Percentiles rank a stretch among this genome's conserved stretches.
Conservation (phyloP, 108 stramenopile species). For the Cyclotella kingstonii region DNA sequence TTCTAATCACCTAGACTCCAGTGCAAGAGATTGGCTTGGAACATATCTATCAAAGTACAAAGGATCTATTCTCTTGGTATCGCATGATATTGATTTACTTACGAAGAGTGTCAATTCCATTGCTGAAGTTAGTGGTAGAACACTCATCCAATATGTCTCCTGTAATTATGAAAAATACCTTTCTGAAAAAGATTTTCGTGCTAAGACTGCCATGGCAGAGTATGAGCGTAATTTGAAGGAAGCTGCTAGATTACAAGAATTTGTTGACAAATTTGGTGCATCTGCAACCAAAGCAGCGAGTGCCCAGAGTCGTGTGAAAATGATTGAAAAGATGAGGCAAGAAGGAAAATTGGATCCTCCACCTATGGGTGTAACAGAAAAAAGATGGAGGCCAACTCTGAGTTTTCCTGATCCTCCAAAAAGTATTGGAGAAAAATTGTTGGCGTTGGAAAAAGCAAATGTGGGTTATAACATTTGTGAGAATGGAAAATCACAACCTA, state of each 20-base stretch:
- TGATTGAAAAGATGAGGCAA: conserved; percentile 80
- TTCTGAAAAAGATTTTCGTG: conserved; percentile 73
- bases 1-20: conserved; percentile 73
- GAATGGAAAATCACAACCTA: conserved; percentile 25
- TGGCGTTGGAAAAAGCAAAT: conserved; percentile 60
- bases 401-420: conserved; percentile 59
- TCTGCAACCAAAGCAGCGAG: conserved; percentile 85
- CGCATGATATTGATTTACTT: conserved; percentile 83
- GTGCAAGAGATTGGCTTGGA: conserved; percentile 80
- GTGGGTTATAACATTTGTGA: conserved; percentile 79
- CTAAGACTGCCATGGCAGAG: conserved; percentile 68
- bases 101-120: conserved; percentile 75
- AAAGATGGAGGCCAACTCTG: conserved; percentile 37
- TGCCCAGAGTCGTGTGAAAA: conserved; percentile 88
- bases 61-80: conserved; percentile 82
- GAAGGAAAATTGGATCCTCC: conserved; percentile 73
- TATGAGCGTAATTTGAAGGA: conserved; percentile 85
- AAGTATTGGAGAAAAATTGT: conserved; percentile 59
- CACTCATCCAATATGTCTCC: conserved; percentile 59
- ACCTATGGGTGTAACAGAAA: conserved; percentile 49
- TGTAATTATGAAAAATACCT: conserved; percentile 78
- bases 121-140: conserved; percentile 74
- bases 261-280: conserved; percentile 86
- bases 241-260: conserved; percentile 82
- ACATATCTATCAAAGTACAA: conserved; percentile 78